Conservation (phyloP, 805 yeast species). For the Dipodascopsis uninucleata region DNA sequence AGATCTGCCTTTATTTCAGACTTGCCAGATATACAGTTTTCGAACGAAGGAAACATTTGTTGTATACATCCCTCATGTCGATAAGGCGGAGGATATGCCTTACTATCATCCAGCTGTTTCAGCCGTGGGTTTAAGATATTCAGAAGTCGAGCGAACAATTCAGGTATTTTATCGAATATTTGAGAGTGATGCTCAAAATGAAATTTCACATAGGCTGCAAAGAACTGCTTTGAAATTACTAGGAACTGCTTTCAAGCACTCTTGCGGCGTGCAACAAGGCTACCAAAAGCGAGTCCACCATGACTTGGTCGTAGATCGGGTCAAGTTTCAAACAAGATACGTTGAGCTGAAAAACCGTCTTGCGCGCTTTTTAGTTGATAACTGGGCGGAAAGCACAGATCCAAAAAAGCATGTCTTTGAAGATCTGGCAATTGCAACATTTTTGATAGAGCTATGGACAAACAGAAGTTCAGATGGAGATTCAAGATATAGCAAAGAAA, state of each 20-base stretch:
- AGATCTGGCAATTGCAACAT: conserved; percentile 93
- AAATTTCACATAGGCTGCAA: conserved; percentile 52
- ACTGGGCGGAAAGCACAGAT: conserved; percentile 92
- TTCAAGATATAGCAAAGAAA: conserved; percentile 41
- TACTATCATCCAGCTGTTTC: conserved; percentile 84
- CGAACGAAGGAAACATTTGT: conserved; percentile 41
- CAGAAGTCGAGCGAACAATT: background rate
- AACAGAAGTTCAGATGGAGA: no score
- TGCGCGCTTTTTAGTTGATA: conserved; percentile 66
- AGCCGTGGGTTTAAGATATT: conserved; percentile 63
- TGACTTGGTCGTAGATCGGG: conserved; percentile 79
- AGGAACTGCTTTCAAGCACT: conserved; percentile 78
- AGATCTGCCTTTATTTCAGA: conserved; percentile 79
- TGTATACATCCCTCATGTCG: conserved; percentile 75
- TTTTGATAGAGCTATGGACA: conserved; percentile 88
- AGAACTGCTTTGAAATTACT: conserved; percentile 79
- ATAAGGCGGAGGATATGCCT: conserved; percentile 59
- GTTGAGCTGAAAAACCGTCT: conserved; percentile 76
- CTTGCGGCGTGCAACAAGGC: conserved; percentile 77
- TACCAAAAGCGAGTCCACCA: conserved; percentile 86
- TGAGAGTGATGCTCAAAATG: background rate
- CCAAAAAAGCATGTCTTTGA: conserved; percentile 95
- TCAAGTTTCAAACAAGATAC: conserved; percentile 77
- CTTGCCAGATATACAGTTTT: conserved; percentile 53
- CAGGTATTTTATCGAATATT: conserved; percentile 10